A percentile compares a stretch with the other conserved stretches of the same genome.
Conservation (phyloP, 805 yeast species). For the Wickerhamiella parazyma region DNA sequence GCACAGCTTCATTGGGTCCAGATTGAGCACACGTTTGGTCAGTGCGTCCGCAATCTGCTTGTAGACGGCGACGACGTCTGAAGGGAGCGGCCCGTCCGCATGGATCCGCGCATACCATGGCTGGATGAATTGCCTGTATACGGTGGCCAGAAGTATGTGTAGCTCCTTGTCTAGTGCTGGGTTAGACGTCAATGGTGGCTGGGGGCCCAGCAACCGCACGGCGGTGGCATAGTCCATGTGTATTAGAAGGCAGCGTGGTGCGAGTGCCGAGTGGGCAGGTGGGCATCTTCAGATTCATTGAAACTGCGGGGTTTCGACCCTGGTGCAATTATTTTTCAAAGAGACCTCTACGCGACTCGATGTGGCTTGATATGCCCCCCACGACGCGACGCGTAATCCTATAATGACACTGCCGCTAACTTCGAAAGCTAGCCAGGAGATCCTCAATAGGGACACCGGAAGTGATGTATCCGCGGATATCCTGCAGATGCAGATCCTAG, state of each 20-base stretch:
- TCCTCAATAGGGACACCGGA: background rate
- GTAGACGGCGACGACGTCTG: background rate
- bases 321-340: no score
- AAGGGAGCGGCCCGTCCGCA: conserved; percentile 8
- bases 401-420: background rate
- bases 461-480: background rate
- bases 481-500: background rate
- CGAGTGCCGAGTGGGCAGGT: no score
- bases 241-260: background rate
- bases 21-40: background rate
- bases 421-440: background rate
- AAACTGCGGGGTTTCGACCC: no score
- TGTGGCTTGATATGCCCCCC: no score
- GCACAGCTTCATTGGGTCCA: background rate
- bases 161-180: conserved; percentile 6
- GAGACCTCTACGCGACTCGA: no score
- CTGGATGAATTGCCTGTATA: conserved; percentile 9
- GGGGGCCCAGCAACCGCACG: background rate
- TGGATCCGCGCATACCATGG: conserved; percentile 9
- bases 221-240: background rate
- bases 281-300: no score
- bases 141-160: conserved; percentile 7
- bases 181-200: background rate
- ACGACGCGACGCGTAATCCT: background rate
- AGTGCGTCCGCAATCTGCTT: background rate